Conservation (phyloP, 163 green algal species). For the Scenedesmus sp. region DNA sequence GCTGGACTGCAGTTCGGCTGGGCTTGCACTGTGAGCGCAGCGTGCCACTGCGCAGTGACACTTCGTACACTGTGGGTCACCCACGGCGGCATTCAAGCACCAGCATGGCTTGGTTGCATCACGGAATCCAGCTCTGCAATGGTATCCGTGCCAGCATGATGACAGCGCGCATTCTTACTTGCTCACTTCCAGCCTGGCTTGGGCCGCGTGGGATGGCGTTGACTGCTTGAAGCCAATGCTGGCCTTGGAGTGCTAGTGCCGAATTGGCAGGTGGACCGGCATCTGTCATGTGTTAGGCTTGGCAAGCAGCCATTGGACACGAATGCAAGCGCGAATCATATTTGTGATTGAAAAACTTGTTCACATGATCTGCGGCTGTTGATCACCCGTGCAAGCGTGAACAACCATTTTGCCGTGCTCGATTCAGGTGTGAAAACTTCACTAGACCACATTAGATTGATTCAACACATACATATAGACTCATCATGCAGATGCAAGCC, state of each 20-base stretch:
- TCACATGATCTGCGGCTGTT: neutral
- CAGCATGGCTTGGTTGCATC: no score
- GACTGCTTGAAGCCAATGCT: no score
- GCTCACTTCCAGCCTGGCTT: no score
- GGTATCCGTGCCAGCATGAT: no score
- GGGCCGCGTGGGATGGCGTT: no score
- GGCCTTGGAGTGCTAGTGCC: neutral
- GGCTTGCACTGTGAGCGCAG: no score
- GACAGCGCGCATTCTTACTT: no score
- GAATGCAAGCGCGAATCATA: neutral
- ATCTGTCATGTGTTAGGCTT: neutral
- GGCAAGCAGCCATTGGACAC: neutral
- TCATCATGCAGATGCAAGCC: slow-evolving; percentile 23
- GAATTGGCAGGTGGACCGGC: neutral
- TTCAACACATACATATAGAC: neutral
- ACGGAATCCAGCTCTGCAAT: no score
- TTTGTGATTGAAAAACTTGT: neutral
- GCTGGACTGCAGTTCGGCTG: no score
- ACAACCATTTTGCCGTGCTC: neutral
- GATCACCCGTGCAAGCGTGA: neutral
- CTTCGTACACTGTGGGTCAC: no score
- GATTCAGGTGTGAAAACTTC: neutral
- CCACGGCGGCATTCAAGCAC: no score
- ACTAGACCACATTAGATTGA: neutral
- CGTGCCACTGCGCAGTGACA: no score